Percentiles rank a stretch among this genome's conserved stretches.
Conservation (phyloP, 306 rosid genomes). For the Crotalaria pallida region DNA sequence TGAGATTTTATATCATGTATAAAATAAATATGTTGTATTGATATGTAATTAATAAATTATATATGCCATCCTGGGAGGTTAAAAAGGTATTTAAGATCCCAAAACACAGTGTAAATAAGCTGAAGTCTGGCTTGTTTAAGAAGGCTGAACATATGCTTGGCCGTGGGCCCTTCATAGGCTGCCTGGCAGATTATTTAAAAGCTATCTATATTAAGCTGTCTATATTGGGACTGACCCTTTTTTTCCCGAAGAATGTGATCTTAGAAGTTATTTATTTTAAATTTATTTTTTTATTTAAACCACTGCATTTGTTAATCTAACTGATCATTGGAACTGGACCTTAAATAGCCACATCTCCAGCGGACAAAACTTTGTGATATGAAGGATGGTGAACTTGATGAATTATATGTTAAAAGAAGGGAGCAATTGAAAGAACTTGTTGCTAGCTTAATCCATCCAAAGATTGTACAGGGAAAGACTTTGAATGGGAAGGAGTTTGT, state of each 20-base stretch:
- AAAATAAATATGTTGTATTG: too few relatives aligned
- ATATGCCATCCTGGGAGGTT: not conserved
- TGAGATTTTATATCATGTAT: too few relatives aligned
- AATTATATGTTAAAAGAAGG: conserved; percentile 61
- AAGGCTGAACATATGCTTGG: too few relatives aligned
- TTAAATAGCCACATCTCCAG: conserved; percentile 85
- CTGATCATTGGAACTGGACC: conserved; percentile 20
- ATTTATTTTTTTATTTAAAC: not conserved
- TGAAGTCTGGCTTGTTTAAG: not conserved
- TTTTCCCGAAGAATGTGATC: not conserved
- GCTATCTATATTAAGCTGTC: not conserved
- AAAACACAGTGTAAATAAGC: not conserved
- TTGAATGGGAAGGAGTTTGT: conserved; percentile 85
- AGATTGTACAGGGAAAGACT: conserved; percentile 79
- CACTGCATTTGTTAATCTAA: not conserved
- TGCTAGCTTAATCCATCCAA: conserved; percentile 71
- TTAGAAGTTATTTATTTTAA: not conserved
- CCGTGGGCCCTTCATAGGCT: not conserved
- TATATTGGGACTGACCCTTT: not conserved
- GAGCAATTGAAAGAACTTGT: conserved; percentile 79
- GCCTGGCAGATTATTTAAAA: not conserved
- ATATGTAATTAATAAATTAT: too few relatives aligned
- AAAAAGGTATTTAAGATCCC: not conserved
- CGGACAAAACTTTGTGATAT: conserved; percentile 96
- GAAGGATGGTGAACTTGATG: conserved; percentile 87